Evolutionary conservation across 1,139 yeast genomes (phyloP), one percentile per base, ranked within the genome.

Genomic region (Nakaseomyces bracarensis): DNA sequence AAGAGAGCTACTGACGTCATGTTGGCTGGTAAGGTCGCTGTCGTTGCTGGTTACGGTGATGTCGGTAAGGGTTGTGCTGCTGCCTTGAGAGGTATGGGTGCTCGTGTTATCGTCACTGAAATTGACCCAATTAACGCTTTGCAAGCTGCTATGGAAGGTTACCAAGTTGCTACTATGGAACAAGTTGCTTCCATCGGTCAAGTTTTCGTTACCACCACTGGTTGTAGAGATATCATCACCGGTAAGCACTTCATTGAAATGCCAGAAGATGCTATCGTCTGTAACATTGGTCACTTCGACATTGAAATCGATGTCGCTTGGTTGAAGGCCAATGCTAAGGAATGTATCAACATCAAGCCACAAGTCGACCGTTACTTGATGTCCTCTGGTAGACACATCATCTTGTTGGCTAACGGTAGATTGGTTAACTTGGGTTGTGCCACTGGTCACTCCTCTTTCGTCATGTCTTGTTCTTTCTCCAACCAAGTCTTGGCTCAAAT

Each of bases 61-160:
- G 99, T 91, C 64, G 99, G 99, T 76, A 91, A 91, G 77, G 99
- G 99, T 71, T 91, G 98, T 77, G 97, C 96, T 67, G 83, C 89
- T 85, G 96, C 99, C 58, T 81, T 93, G 64, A 85, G 89, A 74
- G 91, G 95, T 65, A 89, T 91, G 97, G 99, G 99, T 75, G 96
- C 99, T 55, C 85, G 97, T 71, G 99, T 91, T 60, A 78, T 93
- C 57, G 85, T 91, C 64, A 83, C 98, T 58, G 99, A 91, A 77
- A 77, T 91, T 62, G 99, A 91, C 71, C 99, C 99, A 65, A 91
- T 91, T 74, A 91, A 91, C 70, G 99, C 99, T 61, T 79, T 91
- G 64, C 99, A 91, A 77, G 99, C 98, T 59, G 97, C 98, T 60
- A 96, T 93, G 68, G 87, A 94, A 58, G 99, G 99, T 68, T 91